Evolutionary conservation across 257 asterid species (phyloP), one percentile per base, ranked within the genome.

Genomic region (Agastache rugosa): DNA sequence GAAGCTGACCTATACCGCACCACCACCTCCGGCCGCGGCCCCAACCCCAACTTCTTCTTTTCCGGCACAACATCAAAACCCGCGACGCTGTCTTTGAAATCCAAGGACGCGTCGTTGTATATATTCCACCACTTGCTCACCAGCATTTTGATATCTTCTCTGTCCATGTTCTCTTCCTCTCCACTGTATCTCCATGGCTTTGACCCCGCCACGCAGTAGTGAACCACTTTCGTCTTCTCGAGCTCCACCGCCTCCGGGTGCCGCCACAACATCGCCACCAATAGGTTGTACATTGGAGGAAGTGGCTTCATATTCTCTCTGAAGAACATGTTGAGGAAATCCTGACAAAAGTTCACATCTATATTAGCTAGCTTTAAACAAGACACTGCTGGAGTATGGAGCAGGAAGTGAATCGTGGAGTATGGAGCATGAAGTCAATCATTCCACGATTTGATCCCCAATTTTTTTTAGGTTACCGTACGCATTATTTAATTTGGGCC

Each of bases 131-230:
- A 85, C 23, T 85, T 87, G 62, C 74, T 65, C 0, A 87, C 85
- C 61, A 87, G 67, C 82, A 78, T 75, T 17, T 79, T 87, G 47
- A 85, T 83, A 77, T 87, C 92, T 14, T 67, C 82, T 44, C 92
- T 79, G 3, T 77, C 69, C 92, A 87, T 83, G 73, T 85, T 83
- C 61, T 85, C 85, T 53, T 81, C 90, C 39, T 77, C 76, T 1
- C 85, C 92, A 0, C 87, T 85, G 37, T 72, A 87, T 54, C 88
- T 83, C 92, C 92, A 87, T 0, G 91, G 89, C 87, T 87, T 87
- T n/a, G 87, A 76, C 12, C 85, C 88, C 72, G 90, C 87, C 15
- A 87, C 88, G 67, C 92, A 83, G 72, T 87, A 87, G 75, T 87
- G 90, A 19, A 83, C 90, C 23, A 85, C 90, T 63, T 84, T 85